Evolutionary conservation across 495 filamentous ascomycete genomes (phyloP).

Genomic region (Aspergillus affinis): DNA sequence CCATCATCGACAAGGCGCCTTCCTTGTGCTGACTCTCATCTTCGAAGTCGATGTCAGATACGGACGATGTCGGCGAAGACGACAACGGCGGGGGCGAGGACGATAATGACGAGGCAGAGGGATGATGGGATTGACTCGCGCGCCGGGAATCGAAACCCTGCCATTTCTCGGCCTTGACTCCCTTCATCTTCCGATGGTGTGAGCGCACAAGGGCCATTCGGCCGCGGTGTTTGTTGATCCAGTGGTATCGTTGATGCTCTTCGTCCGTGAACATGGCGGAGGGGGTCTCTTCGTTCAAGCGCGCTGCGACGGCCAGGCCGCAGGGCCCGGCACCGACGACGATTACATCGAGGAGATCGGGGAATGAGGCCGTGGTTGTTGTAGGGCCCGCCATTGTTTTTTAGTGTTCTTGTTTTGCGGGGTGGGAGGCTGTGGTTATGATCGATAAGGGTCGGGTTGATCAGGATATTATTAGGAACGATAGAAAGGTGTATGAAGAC

Average conservation of each 20-base stretch:
- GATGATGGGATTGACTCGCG: conserved; percentile 9
- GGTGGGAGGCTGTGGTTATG: not conserved
- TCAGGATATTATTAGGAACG: not conserved
- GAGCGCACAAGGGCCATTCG: conserved; percentile 44
- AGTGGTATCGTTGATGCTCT: conserved; percentile 64
- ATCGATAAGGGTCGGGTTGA: too few species aligned
- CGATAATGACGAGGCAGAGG: conserved; percentile 25
- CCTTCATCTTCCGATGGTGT: conserved; percentile 27
- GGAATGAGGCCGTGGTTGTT: conserved; percentile 8
- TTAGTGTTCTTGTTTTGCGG: not conserved
- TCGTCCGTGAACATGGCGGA: conserved; percentile 66
- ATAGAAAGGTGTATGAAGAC: not conserved
- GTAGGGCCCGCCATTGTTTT: not conserved
- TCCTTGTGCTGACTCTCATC: not conserved
- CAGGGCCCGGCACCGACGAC: conserved; percentile 65
- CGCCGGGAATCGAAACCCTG: conserved; percentile 19
- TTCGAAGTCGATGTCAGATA: conserved; percentile 14
- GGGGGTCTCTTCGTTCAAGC: conserved; percentile 59
- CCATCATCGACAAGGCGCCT: conserved; percentile 28
- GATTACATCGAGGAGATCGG: conserved; percentile 53
- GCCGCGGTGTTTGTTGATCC: conserved; percentile 56
- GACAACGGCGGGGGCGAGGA: conserved; percentile 32
- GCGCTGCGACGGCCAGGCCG: conserved; percentile 59
- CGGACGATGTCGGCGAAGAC: conserved; percentile 29
- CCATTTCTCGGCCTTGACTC: conserved; percentile 34